Evolutionary conservation across 2,329 filamentous ascomycete genomes (phyloP), one percentile per base, ranked within the genome.

Genomic region (Tolypocladium tropicale): DNA sequence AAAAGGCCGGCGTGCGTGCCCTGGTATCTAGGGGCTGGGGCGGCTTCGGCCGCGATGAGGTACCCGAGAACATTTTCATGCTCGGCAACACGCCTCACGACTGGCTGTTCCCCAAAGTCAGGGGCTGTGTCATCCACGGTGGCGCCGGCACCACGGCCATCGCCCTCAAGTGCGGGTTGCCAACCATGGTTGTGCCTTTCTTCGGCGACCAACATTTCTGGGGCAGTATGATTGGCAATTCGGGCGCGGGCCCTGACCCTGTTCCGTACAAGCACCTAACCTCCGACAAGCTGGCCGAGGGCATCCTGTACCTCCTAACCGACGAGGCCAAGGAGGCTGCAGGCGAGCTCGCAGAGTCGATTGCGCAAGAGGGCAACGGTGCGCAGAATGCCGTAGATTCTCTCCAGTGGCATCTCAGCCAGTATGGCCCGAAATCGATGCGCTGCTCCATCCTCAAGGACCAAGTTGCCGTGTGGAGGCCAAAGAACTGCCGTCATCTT

Each of bases 171-270:
- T 86, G 80, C 59, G 88, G 80, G 4, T 82, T 80, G 62, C 88
- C 88, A 0, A 89, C 85, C 6, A 86, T 90, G 81, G 80, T 90
- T 30, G 84, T 91, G 2, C 88, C 88, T 0, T 91, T 91, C 70
- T 91, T 91, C 61, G 88, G 88, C 3, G 88, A 91, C 64, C 88
- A 91, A 67, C 80, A 85, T 52, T 91, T 91, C 65, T 91, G 88
- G 88, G 88, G 87, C 2, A 75, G 77, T 21, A 88, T 88, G 82
- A 77, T 90, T 1, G 77, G 76, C 5, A 80, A 77, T 36, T 77
- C 83, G 1, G 79, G 80, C 30, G 86, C 85, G 0, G 88, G 88
- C 0, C 84, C 86, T 0, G 72, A 79, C 46, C 80, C 85, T 1
- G 78, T 89, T 10, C 86, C 86, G 0, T 88, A 89, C 70, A 89